Percentiles rank a stretch among this genome's conserved stretches.
phyloP scores from a whole-genome alignment of 2,329 filamentous ascomycete genomes.

The Pseudogymnoascus sp. region DNA sequence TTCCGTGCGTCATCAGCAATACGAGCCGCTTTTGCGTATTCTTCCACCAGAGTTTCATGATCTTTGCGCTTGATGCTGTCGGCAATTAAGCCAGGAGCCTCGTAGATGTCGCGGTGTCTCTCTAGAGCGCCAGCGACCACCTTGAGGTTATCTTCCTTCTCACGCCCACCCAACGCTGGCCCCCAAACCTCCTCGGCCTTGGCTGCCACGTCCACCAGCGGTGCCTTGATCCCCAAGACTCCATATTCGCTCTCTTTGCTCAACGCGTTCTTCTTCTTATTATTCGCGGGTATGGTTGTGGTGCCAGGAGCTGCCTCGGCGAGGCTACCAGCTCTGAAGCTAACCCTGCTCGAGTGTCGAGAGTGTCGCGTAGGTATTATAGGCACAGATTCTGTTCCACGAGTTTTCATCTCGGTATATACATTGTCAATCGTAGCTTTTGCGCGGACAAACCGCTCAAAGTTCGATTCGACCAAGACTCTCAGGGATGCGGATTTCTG shows the following conservation, averaged over 20 bases:
- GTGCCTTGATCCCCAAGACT: constrained; percentile 77
- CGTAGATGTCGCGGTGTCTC: constrained; percentile 72
- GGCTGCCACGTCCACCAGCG: constrained; percentile 79
- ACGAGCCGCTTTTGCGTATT: constrained; percentile 75
- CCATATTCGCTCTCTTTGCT: constrained; percentile 90
- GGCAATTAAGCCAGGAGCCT: constrained; percentile 67
- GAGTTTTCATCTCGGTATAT: constrained; percentile 92
- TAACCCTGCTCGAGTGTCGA: constrained; percentile 31
- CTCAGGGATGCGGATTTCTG: constrained; percentile 97
- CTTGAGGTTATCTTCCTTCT: constrained; percentile 84
- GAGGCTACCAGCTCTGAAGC: constrained; percentile 34
- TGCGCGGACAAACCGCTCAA: constrained; percentile 93
- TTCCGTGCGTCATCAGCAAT: constrained; percentile 72
- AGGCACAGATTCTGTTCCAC: constrained; percentile 41
- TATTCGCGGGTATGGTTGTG: constrained; percentile 40
- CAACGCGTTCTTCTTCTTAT: constrained; percentile 77
- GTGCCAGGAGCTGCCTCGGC: constrained; percentile 27
- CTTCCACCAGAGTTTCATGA: constrained; percentile 78
- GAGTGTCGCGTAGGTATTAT: constrained; percentile 32
- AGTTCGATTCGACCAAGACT: constrained; percentile 93
- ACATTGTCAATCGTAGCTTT: constrained; percentile 98
- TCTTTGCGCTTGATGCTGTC: constrained; percentile 88
- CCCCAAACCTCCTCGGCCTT: constrained; percentile 98
- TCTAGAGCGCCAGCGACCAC: constrained; percentile 68
- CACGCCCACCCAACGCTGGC: constrained; percentile 80